These are phyloP conservation scores for Usnea hakonensis DNA, from an alignment of 495 filamentous ascomycete species.

Conservation along the genomic window DNA sequence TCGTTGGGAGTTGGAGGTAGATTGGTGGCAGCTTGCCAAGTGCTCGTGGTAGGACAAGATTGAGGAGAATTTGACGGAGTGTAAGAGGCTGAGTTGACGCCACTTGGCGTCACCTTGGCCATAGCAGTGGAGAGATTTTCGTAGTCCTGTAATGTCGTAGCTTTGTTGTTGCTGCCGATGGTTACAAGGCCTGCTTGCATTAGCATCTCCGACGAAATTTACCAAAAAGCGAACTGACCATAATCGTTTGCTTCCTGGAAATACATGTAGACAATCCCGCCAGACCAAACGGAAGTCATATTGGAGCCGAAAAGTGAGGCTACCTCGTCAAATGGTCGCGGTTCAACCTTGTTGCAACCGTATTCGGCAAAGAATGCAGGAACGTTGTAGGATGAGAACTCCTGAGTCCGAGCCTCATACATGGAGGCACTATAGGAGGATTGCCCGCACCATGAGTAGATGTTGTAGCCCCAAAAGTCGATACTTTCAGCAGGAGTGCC, in stretches of 20 bases:
- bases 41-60: constrained; percentile 58
- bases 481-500: constrained; percentile 56
- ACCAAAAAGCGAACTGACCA: constrained; percentile 41
- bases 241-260: constrained; percentile 87
- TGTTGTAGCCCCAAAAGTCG: constrained; percentile 98
- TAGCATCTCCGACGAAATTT: not conserved
- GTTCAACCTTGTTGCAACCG: constrained; percentile 75
- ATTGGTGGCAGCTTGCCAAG: constrained; percentile 61
- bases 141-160: constrained; percentile 65
- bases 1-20: constrained; percentile 77
- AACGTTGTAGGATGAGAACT: constrained; percentile 80
- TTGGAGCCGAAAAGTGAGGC: constrained; percentile 65
- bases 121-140: constrained; percentile 64
- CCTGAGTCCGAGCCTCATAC: constrained; percentile 68
- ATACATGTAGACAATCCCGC: constrained; percentile 97
- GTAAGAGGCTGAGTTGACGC: constrained; percentile 59
- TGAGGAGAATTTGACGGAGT: constrained; percentile 67
- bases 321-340: constrained; percentile 83
- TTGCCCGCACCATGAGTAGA: constrained; percentile 95
- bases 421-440: constrained; percentile 65
- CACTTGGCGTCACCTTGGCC: constrained; percentile 56
- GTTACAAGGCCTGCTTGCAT: constrained; percentile 53
- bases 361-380: constrained; percentile 98
- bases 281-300: constrained; percentile 83
- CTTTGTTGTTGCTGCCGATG: constrained; percentile 46